Percentiles rank a stretch among this genome's conserved stretches.
Conservation (phyloP, 441 rosid species). For the Geranium incanum region DNA sequence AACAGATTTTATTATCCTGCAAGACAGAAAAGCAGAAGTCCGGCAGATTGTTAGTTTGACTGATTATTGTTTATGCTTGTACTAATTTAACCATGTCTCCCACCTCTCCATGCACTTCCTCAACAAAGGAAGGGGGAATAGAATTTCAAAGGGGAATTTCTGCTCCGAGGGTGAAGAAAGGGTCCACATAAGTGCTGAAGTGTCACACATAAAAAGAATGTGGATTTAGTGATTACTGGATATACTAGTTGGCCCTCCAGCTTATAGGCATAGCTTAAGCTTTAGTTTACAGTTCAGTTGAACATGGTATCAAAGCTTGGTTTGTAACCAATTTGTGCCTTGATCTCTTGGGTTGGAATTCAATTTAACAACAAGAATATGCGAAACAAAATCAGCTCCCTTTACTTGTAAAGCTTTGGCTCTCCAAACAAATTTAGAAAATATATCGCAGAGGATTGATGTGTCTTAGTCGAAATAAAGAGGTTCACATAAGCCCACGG, state of each 20-base stretch:
- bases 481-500: neutral
- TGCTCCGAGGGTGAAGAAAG: neutral
- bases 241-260: too few relatives aligned
- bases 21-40: slow-evolving; percentile 17
- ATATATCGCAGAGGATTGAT: neutral
- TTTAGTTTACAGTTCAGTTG: too few relatives aligned
- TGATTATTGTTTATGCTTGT: neutral
- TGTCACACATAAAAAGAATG: too few relatives aligned
- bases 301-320: too few relatives aligned
- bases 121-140: neutral
- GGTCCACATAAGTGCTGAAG: neutral
- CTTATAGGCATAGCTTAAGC: too few relatives aligned
- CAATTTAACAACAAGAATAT: too few relatives aligned
- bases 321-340: too few relatives aligned
- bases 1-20: slow-evolving; percentile 50
- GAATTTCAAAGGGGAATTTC: neutral
- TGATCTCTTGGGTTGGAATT: too few relatives aligned
- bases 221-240: too few relatives aligned
- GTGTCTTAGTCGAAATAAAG: neutral
- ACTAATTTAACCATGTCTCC: neutral
- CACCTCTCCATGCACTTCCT: neutral
- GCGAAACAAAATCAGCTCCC: neutral
- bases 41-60: neutral
- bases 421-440: neutral
- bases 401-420: neutral